Percentiles rank a stretch among this genome's conserved stretches.
phyloP scores from a whole-genome alignment of 805 yeast genomes.

The Candida orba region DNA sequence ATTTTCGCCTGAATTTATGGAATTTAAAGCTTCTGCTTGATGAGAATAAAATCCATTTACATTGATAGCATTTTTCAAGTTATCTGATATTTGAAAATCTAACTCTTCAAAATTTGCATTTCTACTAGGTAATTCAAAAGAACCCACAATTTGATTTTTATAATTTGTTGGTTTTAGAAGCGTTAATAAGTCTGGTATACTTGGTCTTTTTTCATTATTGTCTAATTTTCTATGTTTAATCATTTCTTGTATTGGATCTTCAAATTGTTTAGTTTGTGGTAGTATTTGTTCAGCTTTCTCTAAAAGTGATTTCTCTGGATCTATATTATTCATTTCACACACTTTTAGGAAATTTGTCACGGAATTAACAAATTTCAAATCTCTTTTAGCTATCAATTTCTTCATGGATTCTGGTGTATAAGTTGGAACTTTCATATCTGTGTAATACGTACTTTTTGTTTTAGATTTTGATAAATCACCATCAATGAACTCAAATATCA shows the following conservation, averaged over 20 bases:
- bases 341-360: conserved; percentile 30
- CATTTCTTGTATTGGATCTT: conserved; percentile 60
- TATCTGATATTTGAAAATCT: conserved; percentile 41
- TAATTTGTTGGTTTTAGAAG: conserved; percentile 48
- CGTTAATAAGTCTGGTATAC: conserved; percentile 42
- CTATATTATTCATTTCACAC: conserved; percentile 25
- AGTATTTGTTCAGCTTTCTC: conserved; percentile 29
- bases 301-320: conserved; percentile 37
- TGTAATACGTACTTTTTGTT: conserved; percentile 34
- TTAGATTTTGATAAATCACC: conserved; percentile 45
- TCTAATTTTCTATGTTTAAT: conserved; percentile 25
- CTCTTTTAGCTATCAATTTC: conserved; percentile 51
- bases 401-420: conserved; percentile 52
- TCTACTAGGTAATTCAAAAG: conserved; percentile 40
- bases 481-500: conserved; percentile 74
- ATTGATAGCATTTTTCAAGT: conserved; percentile 44
- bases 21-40: conserved; percentile 71
- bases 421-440: conserved; percentile 42
- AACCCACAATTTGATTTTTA: conserved; percentile 52
- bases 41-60: conserved; percentile 60
- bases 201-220: conserved; percentile 29
- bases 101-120: conserved; percentile 38
- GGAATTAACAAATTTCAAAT: conserved; percentile 40
- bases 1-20: conserved; percentile 48
- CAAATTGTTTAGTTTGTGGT: conserved; percentile 43